A percentile compares a stretch with the other conserved stretches of the same genome.
These are phyloP conservation scores for Leccinellum albellum DNA, from an alignment of 768 basidiomycete species.

Conservation along the genomic window DNA sequence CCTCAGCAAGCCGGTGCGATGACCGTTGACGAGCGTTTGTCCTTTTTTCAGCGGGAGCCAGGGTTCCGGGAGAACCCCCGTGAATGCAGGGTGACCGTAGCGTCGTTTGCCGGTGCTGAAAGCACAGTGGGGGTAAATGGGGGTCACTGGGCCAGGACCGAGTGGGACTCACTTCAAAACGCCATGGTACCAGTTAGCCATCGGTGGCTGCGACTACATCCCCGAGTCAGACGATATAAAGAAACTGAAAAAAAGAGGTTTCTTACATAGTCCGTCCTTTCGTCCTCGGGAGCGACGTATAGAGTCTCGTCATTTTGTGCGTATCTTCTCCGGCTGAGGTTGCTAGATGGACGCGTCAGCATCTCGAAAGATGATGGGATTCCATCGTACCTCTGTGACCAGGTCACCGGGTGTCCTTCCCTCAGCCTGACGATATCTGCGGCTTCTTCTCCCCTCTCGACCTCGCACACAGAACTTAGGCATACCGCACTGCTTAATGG, in stretches of 20 bases:
- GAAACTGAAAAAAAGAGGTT: background rate
- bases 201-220: constrained; percentile 88
- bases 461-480: constrained; percentile 83
- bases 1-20: constrained; percentile 32
- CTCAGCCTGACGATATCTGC: constrained; percentile 71
- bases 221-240: constrained; percentile 5
- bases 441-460: constrained; percentile 84
- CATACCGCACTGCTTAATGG: constrained; percentile 81
- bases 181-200: constrained; percentile 92
- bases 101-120: constrained; percentile 86
- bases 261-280: constrained; percentile 81
- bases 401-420: constrained; percentile 81
- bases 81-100: constrained; percentile 93
- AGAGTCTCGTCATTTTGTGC: constrained; percentile 91
- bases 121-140: constrained; percentile 3
- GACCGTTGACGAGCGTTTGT: constrained; percentile 64
- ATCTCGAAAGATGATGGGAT: background rate
- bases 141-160: background rate
- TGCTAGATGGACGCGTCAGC: constrained; percentile 40
- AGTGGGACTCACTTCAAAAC: constrained; percentile 70
- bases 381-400: constrained; percentile 71
- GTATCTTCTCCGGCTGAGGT: constrained; percentile 82
- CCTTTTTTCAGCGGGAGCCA: constrained; percentile 92
- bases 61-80: constrained; percentile 88
- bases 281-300: constrained; percentile 94